Evolutionary conservation across 2,329 filamentous ascomycete species (phyloP).

Genomic region (Cladosporium sphaerospermum): DNA sequence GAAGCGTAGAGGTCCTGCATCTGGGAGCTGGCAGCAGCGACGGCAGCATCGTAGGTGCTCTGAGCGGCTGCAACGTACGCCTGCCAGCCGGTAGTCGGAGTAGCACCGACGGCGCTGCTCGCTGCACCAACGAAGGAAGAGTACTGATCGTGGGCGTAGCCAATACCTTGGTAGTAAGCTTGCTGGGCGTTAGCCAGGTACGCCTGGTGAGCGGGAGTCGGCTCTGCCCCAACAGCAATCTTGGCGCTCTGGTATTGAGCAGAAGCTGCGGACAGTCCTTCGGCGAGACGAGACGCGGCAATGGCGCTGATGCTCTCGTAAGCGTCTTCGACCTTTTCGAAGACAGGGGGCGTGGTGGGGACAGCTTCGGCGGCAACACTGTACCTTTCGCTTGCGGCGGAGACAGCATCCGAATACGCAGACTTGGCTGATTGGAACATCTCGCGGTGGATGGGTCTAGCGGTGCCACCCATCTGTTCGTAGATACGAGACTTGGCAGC

Average conservation of each 20-base stretch:
- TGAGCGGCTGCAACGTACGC: slow-evolving; percentile 63
- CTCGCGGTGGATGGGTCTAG: slow-evolving; percentile 63
- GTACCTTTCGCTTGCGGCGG: slow-evolving; percentile 55
- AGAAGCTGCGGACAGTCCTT: slow-evolving; percentile 65
- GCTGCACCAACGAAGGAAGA: slow-evolving; percentile 67
- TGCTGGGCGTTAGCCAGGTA: slow-evolving; percentile 55
- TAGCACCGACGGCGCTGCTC: slow-evolving; percentile 61
- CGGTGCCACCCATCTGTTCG: slow-evolving; percentile 60
- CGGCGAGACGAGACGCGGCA: slow-evolving; percentile 62
- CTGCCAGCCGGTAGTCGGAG: slow-evolving; percentile 62
- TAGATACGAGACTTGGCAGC: slow-evolving; percentile 63
- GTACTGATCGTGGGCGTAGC: slow-evolving; percentile 72
- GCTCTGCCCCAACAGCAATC: slow-evolving; percentile 57
- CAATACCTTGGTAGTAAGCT: slow-evolving; percentile 72
- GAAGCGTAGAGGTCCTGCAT: slow-evolving; percentile 22
- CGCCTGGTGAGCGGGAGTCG: slow-evolving; percentile 50
- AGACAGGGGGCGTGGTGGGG: slow-evolving; percentile 26
- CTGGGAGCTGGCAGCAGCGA: slow-evolving; percentile 27
- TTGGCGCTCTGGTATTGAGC: slow-evolving; percentile 65
- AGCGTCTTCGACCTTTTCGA: slow-evolving; percentile 37
- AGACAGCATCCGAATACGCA: slow-evolving; percentile 61
- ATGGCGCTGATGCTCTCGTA: slow-evolving; percentile 58
- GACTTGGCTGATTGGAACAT: slow-evolving; percentile 62
- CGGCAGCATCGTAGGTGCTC: slow-evolving; percentile 30
- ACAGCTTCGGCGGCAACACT: slow-evolving; percentile 49